Base-by-base conservation (phyloP, 2,329 filamentous ascomycete species). In the Microcyclospora tardicrescens region DNA sequence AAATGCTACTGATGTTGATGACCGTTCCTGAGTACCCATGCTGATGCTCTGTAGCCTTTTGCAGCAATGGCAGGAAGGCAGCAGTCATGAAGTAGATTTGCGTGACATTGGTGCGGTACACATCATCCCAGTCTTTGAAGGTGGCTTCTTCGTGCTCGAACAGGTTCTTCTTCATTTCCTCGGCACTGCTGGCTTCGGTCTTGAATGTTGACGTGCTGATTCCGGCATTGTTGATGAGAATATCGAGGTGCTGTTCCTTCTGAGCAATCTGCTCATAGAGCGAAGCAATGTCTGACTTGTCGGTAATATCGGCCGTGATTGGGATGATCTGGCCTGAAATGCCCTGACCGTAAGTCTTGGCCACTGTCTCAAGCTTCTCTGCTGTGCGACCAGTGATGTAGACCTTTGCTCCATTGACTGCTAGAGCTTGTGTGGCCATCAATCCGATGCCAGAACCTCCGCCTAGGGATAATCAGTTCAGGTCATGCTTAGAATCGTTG, bases 141-240 rank as follows among this genome's bases (percentile, higher is more conserved):
- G 51, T 57, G 30, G 48, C 48, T 10, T 59, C 53, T 2, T 62
- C 58, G 28, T 62, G 57, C 10, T 66, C 64, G 43, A 68, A 64
- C 11, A 68, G 54, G 36, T 66, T 63, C 39, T 62, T 57, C 38
- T 61, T 60, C 40, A 67, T 50, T 30, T 64, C 61, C 39, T 67
- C 61, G 14, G 65, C 61, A 10, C 54, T 52, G 14, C 39, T 51
- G 36, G 56, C 60, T 15, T 61, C 62, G 28, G 45, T 62, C 46
- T 47, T 57, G 57, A 47, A 51, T 42, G 63, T 65, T 6, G 47
- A 52, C 12, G 58, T 54, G 12, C 16, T 39, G 35, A 69, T 65
- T 2, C 66, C 66, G 6, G 66, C 65, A 42, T 68, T 68, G 54
- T 67, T 67, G 46, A 68, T 56, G 2, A 68, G 59, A 38, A 67